Evolutionary conservation across 371 early-diverging fungal genomes (phyloP).

Genomic region (Syncephalastrum monosporum): DNA sequence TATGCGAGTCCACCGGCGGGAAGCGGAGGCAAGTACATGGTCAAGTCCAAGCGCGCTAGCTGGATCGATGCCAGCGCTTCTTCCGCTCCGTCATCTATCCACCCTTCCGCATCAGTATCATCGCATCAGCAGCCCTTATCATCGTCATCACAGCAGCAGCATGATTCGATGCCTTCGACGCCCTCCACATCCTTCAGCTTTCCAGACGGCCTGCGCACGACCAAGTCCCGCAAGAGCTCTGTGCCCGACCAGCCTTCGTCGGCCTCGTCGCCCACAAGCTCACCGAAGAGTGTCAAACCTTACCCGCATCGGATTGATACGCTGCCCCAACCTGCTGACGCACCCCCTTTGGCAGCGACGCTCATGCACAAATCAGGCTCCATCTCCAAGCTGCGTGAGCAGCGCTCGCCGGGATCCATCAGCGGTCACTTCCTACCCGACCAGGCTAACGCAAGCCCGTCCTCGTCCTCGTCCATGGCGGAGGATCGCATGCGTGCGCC

Average conservation of each 20-base stretch:
- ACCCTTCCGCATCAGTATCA: constrained; percentile 3
- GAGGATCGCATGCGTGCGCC: constrained; percentile 7
- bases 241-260: constrained; percentile 10
- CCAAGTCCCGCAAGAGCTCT: constrained; percentile 17
- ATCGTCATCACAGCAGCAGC: neutral
- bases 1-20: constrained; percentile 34
- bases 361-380: constrained; percentile 27
- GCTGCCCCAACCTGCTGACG: neutral
- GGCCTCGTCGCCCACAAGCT: constrained; percentile 13
- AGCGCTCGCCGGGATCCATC: constrained; percentile 2
- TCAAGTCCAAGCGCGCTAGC: constrained; percentile 33
- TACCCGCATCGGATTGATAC: neutral
- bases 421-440: neutral
- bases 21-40: constrained; percentile 33
- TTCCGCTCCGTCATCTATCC: constrained; percentile 2
- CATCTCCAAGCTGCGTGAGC: constrained; percentile 22
- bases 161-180: constrained; percentile 8
- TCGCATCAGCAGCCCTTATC: neutral
- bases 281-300: constrained; percentile 8
- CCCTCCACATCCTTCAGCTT: constrained; percentile 16
- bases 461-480: constrained; percentile 9
- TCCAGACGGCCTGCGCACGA: constrained; percentile 1
- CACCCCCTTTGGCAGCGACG: neutral
- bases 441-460: neutral
- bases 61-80: constrained; percentile 32